Conservation (phyloP, 176 grass and related monocot species). For the Oryza longistaminata region DNA sequence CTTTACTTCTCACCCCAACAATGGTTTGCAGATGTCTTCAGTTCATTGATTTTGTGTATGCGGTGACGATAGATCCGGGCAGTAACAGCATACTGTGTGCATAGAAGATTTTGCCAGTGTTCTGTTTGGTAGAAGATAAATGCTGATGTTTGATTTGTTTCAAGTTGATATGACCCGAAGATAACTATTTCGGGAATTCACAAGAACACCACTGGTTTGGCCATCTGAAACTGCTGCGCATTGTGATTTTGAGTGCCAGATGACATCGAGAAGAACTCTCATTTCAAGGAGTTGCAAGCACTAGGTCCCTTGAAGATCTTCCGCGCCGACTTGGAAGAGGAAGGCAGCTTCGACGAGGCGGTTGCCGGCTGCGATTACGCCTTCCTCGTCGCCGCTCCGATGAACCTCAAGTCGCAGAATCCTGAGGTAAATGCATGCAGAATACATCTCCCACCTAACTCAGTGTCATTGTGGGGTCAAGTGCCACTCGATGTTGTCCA, state of each 20-base stretch:
- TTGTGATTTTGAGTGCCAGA: too few relatives aligned
- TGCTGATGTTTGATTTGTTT: not conserved
- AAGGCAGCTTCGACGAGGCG: conserved; percentile 70
- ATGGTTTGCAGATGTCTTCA: too few relatives aligned
- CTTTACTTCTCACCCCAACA: too few relatives aligned
- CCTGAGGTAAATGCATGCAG: conserved; percentile 41
- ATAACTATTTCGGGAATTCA: too few relatives aligned
- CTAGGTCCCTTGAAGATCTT: conserved; percentile 51
- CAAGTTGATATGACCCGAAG: not conserved
- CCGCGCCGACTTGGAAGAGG: conserved; percentile 49
- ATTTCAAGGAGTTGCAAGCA: conserved; percentile 53
- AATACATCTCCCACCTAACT: not conserved
- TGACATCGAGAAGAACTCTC: not conserved
- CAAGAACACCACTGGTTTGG: too few relatives aligned
- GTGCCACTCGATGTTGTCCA: not conserved
- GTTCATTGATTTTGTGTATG: not conserved
- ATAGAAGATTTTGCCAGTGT: not conserved
- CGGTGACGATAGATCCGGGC: too few relatives aligned
- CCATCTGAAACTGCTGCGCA: too few relatives aligned
- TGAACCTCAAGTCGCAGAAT: conserved; percentile 37
- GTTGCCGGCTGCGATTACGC: conserved; percentile 54
- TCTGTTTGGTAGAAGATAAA: not conserved
- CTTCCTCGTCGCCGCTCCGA: conserved; percentile 75
- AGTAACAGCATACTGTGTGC: too few relatives aligned
- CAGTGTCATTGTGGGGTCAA: not conserved